Percentiles rank a stretch among this genome's conserved stretches.
Conservation (phyloP, 257 asterid genomes). For the Solanum arcanum region DNA sequence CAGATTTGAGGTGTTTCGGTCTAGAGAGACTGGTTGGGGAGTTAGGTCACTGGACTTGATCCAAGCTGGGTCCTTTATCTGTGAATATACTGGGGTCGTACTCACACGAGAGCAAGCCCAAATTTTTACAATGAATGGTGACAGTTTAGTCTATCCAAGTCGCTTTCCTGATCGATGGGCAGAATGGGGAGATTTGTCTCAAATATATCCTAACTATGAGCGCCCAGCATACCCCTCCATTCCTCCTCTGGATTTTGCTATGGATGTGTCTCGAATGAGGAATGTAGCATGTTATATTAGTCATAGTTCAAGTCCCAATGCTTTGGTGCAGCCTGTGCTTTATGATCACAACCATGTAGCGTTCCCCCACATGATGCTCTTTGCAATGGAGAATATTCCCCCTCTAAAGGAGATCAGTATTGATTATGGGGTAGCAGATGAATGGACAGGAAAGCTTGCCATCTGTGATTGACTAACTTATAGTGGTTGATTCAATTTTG, state of each 20-base stretch:
- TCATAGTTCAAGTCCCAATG: conserved; percentile 69
- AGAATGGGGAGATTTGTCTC: conserved; percentile 77
- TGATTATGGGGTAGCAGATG: conserved; percentile 87
- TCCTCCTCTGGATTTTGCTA: conserved; percentile 77
- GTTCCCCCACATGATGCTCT: conserved; percentile 83
- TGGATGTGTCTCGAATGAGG: conserved; percentile 86
- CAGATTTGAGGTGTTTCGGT: conserved; percentile 76
- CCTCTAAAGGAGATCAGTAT: conserved; percentile 76
- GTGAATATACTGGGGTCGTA: conserved; percentile 81
- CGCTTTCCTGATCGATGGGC: conserved; percentile 74
- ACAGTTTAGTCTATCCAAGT: conserved; percentile 56
- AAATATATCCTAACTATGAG: conserved; percentile 43
- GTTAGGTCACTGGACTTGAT: conserved; percentile 81
- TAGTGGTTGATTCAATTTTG: conserved; percentile 8
- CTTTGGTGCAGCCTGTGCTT: conserved; percentile 70
- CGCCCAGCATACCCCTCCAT: conserved; percentile 45
- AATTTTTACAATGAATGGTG: conserved; percentile 78
- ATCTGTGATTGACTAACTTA: conserved; percentile 39
- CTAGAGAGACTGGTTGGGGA: conserved; percentile 91
- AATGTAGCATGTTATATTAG: conserved; percentile 82
- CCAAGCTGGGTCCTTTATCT: conserved; percentile 83
- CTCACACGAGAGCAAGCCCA: conserved; percentile 75
- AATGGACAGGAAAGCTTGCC: conserved; percentile 56
- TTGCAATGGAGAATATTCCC: conserved; percentile 86
- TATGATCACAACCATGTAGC: conserved; percentile 63